These are phyloP conservation scores for Calonectria pauciramosa DNA, from an alignment of 2,329 filamentous ascomycete species.

Conservation along the genomic window DNA sequence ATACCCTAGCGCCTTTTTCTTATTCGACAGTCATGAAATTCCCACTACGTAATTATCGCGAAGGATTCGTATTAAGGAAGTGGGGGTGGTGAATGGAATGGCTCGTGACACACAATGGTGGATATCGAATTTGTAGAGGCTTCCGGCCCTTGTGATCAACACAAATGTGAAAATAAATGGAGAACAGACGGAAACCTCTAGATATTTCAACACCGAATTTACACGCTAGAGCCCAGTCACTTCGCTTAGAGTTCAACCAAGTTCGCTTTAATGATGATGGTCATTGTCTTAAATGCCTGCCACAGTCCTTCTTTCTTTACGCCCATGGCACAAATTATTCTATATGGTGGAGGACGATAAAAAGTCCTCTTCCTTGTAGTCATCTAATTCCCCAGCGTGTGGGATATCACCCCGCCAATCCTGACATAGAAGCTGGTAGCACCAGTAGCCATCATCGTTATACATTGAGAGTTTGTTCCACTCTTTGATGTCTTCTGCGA, in stretches of 20 bases:
- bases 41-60: neutral
- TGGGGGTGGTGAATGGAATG: neutral
- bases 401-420: neutral
- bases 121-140: neutral
- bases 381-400: neutral
- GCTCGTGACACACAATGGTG: neutral
- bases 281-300: neutral
- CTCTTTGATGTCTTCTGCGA: neutral
- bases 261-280: neutral
- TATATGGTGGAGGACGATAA: neutral
- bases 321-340: neutral
- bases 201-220: neutral
- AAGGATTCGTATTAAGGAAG: neutral
- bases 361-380: neutral
- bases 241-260: neutral
- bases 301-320: neutral
- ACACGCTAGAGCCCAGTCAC: neutral
- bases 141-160: neutral
- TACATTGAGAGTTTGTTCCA: neutral
- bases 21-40: neutral
- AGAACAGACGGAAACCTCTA: neutral
- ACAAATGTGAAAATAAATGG: neutral
- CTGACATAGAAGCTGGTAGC: neutral
- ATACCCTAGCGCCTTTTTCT: neutral
- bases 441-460: neutral